Evolutionary conservation across 352 stramenopile species (phyloP).

Genomic region (Thalassiosira livingstoniorum): DNA sequence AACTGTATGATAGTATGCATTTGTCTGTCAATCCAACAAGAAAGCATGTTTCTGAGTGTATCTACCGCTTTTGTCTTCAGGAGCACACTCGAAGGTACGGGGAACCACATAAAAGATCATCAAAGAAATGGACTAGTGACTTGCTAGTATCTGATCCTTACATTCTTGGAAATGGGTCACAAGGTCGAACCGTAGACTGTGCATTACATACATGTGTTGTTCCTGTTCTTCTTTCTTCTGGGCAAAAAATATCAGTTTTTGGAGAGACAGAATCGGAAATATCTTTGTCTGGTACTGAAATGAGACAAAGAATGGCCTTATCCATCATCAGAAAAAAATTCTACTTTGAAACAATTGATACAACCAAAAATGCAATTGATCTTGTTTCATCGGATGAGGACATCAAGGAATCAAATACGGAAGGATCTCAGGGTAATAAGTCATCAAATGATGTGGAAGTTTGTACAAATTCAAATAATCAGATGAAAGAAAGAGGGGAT

Average conservation of each 20-base stretch:
- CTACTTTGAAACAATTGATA: background rate
- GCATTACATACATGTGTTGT: background rate
- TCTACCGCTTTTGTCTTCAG: background rate
- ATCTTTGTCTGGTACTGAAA: background rate
- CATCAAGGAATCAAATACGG: too few relatives aligned
- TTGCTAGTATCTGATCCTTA: background rate
- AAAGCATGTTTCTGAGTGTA: background rate
- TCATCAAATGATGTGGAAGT: too few relatives aligned
- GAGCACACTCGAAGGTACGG: background rate
- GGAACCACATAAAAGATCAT: conserved; percentile 1
- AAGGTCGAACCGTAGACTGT: background rate
- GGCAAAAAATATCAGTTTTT: background rate
- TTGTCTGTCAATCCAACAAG: background rate
- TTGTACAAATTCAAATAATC: too few relatives aligned
- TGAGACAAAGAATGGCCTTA: background rate
- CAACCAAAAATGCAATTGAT: too few relatives aligned
- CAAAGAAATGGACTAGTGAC: background rate
- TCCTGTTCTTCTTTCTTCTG: background rate
- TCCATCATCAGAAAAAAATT: background rate
- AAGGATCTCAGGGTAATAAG: too few relatives aligned
- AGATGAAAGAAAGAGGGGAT: too few relatives aligned
- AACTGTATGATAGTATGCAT: background rate
- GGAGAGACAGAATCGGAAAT: background rate
- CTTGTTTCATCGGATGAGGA: too few relatives aligned
- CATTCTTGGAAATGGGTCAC: background rate